Percentiles rank a stretch among this genome's conserved stretches.
Evolutionary conservation across 176 grass and related monocot species (phyloP).

Genomic region (Bothriochloa decipiens): DNA sequence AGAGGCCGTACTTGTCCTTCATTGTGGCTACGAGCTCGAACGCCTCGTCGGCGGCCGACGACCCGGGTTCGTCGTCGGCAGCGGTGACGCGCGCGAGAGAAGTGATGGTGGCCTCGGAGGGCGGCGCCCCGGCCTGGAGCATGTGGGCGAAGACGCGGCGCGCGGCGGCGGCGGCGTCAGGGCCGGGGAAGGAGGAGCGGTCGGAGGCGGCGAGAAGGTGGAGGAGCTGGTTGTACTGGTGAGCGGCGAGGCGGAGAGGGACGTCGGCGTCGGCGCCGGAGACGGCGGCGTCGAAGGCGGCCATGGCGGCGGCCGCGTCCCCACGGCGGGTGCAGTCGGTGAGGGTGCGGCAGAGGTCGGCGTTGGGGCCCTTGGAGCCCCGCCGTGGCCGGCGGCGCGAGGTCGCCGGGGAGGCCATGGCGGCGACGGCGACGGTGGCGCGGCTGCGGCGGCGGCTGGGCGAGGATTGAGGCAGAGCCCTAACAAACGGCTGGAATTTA

Average conservation of each 20-base stretch:
- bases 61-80: constrained; percentile 23
- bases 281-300: constrained; percentile 47
- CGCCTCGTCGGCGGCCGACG: constrained; percentile 54
- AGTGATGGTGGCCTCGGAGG: constrained; percentile 81
- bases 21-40: constrained; percentile 70
- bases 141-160: constrained; percentile 58
- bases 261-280: constrained; percentile 11
- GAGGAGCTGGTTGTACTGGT: constrained; percentile 69
- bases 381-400: constrained; percentile 23
- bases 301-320: constrained; percentile 49
- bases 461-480: constrained; percentile 31
- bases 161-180: constrained; percentile 35
- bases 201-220: constrained; percentile 54
- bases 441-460: not conserved
- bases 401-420: constrained; percentile 8
- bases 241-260: constrained; percentile 37
- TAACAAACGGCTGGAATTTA: constrained; percentile 12
- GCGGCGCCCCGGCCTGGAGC: constrained; percentile 43
- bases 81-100: constrained; percentile 63
- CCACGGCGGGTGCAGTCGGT: constrained; percentile 56
- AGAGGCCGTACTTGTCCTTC: constrained; percentile 61
- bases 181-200: constrained; percentile 34
- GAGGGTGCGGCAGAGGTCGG: constrained; percentile 40
- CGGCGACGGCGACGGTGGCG: not conserved
- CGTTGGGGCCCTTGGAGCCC: constrained; percentile 48